These are phyloP conservation scores for Leccinum glutinopallens DNA, from an alignment of 1,284 basidiomycete species.

Conservation along the genomic window DNA sequence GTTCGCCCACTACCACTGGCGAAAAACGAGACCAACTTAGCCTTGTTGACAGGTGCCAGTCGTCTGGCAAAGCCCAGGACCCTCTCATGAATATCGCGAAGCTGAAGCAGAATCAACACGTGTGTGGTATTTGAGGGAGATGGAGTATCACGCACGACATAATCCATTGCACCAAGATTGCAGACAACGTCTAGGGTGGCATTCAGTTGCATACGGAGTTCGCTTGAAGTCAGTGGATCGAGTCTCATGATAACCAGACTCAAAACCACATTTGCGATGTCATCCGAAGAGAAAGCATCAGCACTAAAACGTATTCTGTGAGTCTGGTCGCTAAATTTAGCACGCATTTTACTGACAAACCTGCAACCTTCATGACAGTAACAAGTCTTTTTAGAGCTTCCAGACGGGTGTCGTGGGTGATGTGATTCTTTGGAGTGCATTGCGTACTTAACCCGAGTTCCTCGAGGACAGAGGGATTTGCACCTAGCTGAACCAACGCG, in stretches of 20 bases:
- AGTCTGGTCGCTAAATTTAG: slow-evolving; percentile 6
- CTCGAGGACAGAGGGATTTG: slow-evolving; percentile 22
- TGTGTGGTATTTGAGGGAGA: slow-evolving; percentile 4
- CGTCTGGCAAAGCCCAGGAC: slow-evolving; percentile 41
- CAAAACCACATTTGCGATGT: slow-evolving; percentile 53
- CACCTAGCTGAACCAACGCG: slow-evolving; percentile 31
- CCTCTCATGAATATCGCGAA: slow-evolving; percentile 47
- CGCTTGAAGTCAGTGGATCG: slow-evolving; percentile 49
- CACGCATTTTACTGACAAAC: slow-evolving; percentile 42
- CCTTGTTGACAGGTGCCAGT: slow-evolving; percentile 47
- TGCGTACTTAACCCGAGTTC: slow-evolving; percentile 18
- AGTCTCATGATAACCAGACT: slow-evolving; percentile 56
- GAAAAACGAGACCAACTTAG: slow-evolving; percentile 52
- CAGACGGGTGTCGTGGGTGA: slow-evolving; percentile 28
- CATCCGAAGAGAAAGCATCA: slow-evolving; percentile 37
- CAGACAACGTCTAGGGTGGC: slow-evolving; percentile 50
- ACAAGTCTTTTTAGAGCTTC: slow-evolving; percentile 45
- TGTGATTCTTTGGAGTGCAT: slow-evolving; percentile 5
- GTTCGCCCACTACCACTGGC: slow-evolving; percentile 51
- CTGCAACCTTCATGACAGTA: slow-evolving; percentile 45
- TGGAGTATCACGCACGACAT: slow-evolving; percentile 34
- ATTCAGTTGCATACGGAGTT: slow-evolving; percentile 49
- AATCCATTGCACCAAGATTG: slow-evolving; percentile 35
- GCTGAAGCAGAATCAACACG: slow-evolving; percentile 39
- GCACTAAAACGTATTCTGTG: slow-evolving; percentile 33